These are phyloP conservation scores for Pichia thaimueangensis DNA, from an alignment of 805 yeast species.

Conservation along the genomic window DNA sequence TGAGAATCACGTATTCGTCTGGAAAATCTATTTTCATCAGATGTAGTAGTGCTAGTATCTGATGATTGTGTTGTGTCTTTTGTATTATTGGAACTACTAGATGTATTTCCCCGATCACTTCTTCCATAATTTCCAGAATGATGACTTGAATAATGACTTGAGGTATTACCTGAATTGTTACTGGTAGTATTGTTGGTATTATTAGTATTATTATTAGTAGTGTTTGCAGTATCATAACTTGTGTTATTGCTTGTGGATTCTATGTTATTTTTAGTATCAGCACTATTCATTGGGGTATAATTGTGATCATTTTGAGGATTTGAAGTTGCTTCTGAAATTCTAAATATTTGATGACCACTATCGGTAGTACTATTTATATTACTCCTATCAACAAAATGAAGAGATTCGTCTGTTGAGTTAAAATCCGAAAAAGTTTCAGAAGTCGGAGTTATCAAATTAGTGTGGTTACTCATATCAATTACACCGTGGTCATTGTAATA, in stretches of 20 bases:
- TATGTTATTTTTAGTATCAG: not conserved
- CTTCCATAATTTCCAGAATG: not conserved
- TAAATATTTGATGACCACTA: not conserved
- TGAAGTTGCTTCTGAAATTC: not conserved
- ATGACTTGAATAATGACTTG: not conserved
- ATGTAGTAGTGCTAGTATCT: not conserved
- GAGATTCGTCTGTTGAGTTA: conserved; percentile 3
- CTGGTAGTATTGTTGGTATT: not conserved
- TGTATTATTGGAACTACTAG: not conserved
- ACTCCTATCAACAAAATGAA: conserved; percentile 2
- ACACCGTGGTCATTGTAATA: too few relatives aligned
- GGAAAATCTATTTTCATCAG: not conserved
- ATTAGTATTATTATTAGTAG: too few relatives aligned
- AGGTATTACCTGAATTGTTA: not conserved
- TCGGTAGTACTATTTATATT: too few relatives aligned
- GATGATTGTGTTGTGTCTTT: too few relatives aligned
- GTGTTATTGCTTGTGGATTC: too few relatives aligned
- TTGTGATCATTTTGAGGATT: not conserved
- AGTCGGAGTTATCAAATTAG: not conserved
- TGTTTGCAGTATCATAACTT: too few relatives aligned
- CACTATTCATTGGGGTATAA: not conserved
- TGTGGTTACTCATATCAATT: too few relatives aligned
- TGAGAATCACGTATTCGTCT: conserved; percentile 3
- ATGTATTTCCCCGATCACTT: not conserved
- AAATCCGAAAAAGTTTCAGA: not conserved